Base-by-base conservation (phyloP, 306 rosid species). In the Alnus rubra region DNA sequence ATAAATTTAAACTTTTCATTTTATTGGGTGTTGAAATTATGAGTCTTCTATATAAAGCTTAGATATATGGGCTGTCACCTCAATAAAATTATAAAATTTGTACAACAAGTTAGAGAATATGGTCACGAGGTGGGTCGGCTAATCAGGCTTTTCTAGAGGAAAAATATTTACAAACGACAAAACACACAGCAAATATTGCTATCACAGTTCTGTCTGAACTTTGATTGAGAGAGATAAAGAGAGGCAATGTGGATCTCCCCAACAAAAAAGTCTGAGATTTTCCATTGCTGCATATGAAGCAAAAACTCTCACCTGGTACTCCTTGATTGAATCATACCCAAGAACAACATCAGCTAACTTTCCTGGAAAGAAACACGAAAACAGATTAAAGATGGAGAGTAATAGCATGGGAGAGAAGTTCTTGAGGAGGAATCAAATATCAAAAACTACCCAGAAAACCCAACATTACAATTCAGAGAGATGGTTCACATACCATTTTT, bases 321-420 rank as follows among this genome's bases (percentile, higher is more conserved):
- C 89, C 48, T 87, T 79, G 68, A 90, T 4, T 73, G 98, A 86
- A 82, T 91, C 83, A 65, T 90, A 91, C 65, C 97, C 98, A 70
- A 93, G 95, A 87, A 90, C 83, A 64, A 91, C 82, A 91, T 93
- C 97, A 64, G 78, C 92, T 68, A 88, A 78, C 74, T 90, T 89
- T 79, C 95, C 98, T 93, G 78, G 6, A 84, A 18, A 74, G 53
- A 79, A 30, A 72, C 48, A 62, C 77, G 71, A 30, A 33, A 18
- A 52, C 3, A 23, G 49, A 30, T 33, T 30, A 8, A 48, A 19
- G 50, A 70, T 19, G 10, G 14, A 23, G 53, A 73, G 30, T 37
- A 60, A 67, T 58, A 63, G 18, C 5, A 70, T 10, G 16, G 31
- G n/a, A 23, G 33, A 49, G 16, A 44, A 73, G 54, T 13, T 12